These are phyloP conservation scores for Xanthoceras sorbifolium DNA, from an alignment of 345 rosid species.

Conservation along the genomic window DNA sequence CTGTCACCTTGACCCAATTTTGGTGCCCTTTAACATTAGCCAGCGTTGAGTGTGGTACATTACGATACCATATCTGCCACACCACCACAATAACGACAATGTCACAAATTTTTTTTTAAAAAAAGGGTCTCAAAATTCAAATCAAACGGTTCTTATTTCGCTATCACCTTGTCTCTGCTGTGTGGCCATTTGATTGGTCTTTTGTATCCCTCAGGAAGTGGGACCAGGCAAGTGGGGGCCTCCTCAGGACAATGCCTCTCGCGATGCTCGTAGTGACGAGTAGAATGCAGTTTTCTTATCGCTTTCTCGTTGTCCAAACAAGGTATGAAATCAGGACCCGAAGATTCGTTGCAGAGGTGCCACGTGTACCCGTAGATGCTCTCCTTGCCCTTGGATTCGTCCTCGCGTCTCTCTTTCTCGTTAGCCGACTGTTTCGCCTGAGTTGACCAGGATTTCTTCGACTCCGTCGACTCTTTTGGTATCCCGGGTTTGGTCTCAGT, in stretches of 20 bases:
- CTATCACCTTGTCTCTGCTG: constrained; percentile 79
- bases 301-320: constrained; percentile 91
- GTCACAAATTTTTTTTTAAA: too few species aligned
- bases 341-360: constrained; percentile 76
- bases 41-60: constrained; percentile 78
- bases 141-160: background rate
- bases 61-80: constrained; percentile 88
- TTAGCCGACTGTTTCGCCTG: constrained; percentile 68
- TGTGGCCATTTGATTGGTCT: constrained; percentile 72
- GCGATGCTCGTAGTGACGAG: constrained; percentile 77
- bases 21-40: constrained; percentile 94
- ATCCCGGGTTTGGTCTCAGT: constrained; percentile 47
- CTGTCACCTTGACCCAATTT: constrained; percentile 91
- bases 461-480: constrained; percentile 78
- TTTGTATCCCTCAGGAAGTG: constrained; percentile 70
- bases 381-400: constrained; percentile 32
- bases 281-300: constrained; percentile 45
- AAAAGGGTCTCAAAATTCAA: too few species aligned
- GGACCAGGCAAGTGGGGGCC: constrained; percentile 72
- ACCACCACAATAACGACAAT: constrained; percentile 24
- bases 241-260: constrained; percentile 96
- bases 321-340: constrained; percentile 89
- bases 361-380: constrained; percentile 49
- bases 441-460: constrained; percentile 73
- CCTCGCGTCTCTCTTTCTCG: constrained; percentile 71